Percentiles rank a stretch among this genome's conserved stretches.
Evolutionary conservation across 805 yeast species (phyloP).

Genomic region (Wickerhamia fluorescens): DNA sequence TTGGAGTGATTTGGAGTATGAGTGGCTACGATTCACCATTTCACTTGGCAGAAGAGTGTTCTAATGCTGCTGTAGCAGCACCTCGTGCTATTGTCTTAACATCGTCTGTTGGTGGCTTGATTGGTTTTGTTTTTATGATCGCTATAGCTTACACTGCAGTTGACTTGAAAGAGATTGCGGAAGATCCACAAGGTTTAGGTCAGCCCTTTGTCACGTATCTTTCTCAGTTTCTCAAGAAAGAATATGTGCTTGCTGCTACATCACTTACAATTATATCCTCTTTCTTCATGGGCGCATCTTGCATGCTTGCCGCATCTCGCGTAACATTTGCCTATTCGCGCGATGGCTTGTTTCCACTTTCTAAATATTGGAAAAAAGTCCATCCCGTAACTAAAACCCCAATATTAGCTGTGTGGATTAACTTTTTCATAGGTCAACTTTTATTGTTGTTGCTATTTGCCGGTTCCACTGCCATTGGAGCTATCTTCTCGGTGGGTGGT

Average conservation of each 20-base stretch:
- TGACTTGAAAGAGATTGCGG: conserved; percentile 39
- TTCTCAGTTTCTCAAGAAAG: conserved; percentile 39
- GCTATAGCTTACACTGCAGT: conserved; percentile 58
- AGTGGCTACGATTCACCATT: conserved; percentile 71
- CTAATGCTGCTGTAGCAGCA: conserved; percentile 56
- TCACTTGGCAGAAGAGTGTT: conserved; percentile 67
- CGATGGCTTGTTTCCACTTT: conserved; percentile 60
- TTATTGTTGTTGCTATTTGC: conserved; percentile 53
- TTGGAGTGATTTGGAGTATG: conserved; percentile 68
- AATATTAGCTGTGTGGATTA: conserved; percentile 56
- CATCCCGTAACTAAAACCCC: conserved; percentile 52
- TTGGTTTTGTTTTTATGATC: conserved; percentile 52
- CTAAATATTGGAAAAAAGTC: conserved; percentile 43
- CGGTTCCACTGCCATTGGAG: conserved; percentile 59
- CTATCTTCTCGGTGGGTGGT: conserved; percentile 69
- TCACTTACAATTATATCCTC: conserved; percentile 34
- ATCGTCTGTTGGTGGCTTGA: conserved; percentile 44
- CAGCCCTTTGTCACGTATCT: conserved; percentile 56
- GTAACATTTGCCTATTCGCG: conserved; percentile 63
- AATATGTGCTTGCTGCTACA: conserved; percentile 36
- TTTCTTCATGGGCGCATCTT: conserved; percentile 47
- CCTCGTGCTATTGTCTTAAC: conserved; percentile 64
- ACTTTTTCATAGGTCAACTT: conserved; percentile 48
- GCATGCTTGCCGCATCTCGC: conserved; percentile 61
- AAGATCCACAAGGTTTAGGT: conserved; percentile 42